A percentile compares a stretch with the other conserved stretches of the same genome.
Evolutionary conservation across 1,284 basidiomycete genomes (phyloP).

Genomic region (Cerrena zonata): DNA sequence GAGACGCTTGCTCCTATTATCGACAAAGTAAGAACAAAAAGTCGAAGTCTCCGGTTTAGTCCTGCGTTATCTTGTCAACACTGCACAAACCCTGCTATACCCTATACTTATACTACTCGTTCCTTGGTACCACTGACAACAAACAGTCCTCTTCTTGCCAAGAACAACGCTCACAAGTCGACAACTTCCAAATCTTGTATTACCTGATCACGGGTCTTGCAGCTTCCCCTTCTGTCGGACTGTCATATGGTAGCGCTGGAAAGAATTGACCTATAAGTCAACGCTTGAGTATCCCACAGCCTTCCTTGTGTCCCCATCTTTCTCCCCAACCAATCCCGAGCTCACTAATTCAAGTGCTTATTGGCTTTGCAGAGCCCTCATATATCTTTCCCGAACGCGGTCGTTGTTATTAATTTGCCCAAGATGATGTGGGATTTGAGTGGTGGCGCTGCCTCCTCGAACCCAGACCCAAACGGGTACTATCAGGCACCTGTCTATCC

Average conservation of each 20-base stretch:
- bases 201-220: not conserved
- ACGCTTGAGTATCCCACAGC: not conserved
- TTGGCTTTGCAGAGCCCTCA: not conserved
- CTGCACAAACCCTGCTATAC: too few relatives aligned
- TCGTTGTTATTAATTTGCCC: not conserved
- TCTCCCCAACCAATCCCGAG: not conserved
- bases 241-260: constrained; percentile 1
- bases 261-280: not conserved
- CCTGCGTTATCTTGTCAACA: too few relatives aligned
- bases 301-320: not conserved
- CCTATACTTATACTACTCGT: too few relatives aligned
- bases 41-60: too few relatives aligned
- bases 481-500: constrained; percentile 1
- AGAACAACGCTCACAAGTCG: not conserved
- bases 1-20: too few relatives aligned
- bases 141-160: not conserved
- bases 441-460: constrained; percentile 2
- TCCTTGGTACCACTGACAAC: too few relatives aligned
- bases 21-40: too few relatives aligned
- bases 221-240: not conserved
- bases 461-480: not conserved
- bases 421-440: constrained; percentile 18
- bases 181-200: not conserved
- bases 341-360: not conserved
- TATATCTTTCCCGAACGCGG: not conserved